A percentile compares a stretch with the other conserved stretches of the same genome.
These are phyloP conservation scores for Candida wancherniae DNA, from an alignment of 805 yeast species.

Conservation along the genomic window DNA sequence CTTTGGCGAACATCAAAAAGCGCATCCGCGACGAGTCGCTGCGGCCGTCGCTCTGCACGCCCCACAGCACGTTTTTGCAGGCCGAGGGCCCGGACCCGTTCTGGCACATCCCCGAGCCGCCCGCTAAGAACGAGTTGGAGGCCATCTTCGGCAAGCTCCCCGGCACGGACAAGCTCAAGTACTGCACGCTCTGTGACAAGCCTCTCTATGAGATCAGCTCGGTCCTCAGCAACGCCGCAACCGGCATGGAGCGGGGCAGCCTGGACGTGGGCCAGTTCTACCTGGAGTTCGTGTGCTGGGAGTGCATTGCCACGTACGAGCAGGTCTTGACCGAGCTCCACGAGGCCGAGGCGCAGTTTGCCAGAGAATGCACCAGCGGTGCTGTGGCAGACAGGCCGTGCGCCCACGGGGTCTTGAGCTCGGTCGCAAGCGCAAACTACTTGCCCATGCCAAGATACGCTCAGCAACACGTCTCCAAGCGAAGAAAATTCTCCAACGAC, in stretches of 20 bases:
- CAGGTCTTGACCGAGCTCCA: constrained; percentile 41
- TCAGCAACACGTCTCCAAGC: not conserved
- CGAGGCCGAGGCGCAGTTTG: constrained; percentile 11
- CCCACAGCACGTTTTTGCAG: not conserved
- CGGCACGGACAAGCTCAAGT: constrained; percentile 35
- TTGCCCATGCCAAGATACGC: too few relatives aligned
- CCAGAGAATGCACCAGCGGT: not conserved
- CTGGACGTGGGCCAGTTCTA: constrained; percentile 19
- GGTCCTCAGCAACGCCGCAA: constrained; percentile 22
- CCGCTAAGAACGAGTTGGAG: constrained; percentile 24
- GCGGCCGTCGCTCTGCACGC: constrained; percentile 1
- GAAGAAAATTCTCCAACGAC: constrained; percentile 22
- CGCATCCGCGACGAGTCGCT: constrained; percentile 9
- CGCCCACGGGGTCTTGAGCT: too few relatives aligned
- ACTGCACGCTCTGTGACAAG: constrained; percentile 66
- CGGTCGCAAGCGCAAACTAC: not conserved
- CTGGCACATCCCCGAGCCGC: not conserved
- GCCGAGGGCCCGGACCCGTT: too few relatives aligned
- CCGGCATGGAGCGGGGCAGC: not conserved
- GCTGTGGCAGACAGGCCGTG: too few relatives aligned
- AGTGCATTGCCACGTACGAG: constrained; percentile 57
- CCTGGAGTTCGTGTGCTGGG: constrained; percentile 60
- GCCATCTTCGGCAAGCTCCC: constrained; percentile 37
- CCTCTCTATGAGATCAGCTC: constrained; percentile 62
- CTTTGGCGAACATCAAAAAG: constrained; percentile 37